Percentiles rank a stretch among this genome's conserved stretches.
These are phyloP conservation scores for Hymenoscyphus fructigenus DNA, from an alignment of 2,329 filamentous ascomycete species.

Conservation along the genomic window DNA sequence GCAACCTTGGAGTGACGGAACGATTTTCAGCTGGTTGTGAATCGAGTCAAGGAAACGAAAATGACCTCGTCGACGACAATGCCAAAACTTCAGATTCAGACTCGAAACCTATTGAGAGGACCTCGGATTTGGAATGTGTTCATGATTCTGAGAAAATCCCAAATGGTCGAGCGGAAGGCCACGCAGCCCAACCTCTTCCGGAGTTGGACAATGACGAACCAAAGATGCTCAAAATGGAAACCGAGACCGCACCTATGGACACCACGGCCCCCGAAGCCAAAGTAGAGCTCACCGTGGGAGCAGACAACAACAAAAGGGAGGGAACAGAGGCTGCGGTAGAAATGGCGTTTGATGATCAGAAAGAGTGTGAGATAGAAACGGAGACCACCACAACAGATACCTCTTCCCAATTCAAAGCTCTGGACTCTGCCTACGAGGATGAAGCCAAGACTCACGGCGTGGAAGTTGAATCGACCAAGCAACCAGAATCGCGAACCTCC, in stretches of 20 bases:
- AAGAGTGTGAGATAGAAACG: background rate
- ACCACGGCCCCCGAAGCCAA: no score
- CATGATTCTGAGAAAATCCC: background rate
- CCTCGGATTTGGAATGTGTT: background rate
- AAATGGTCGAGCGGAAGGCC: background rate
- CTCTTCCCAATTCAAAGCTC: background rate
- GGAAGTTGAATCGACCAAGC: background rate
- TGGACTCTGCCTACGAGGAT: background rate
- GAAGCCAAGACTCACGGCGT: background rate
- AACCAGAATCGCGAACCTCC: background rate
- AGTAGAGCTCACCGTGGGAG: no score
- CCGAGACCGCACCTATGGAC: no score
- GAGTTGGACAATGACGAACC: background rate
- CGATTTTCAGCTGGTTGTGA: background rate
- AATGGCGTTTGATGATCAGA: no score
- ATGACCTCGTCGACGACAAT: background rate
- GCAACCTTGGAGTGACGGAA: background rate
- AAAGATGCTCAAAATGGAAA: background rate
- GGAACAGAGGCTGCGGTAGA: no score
- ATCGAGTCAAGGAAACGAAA: background rate
- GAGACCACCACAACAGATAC: background rate
- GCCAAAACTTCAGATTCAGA: background rate
- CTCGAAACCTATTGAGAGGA: background rate
- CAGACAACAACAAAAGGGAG: no score
- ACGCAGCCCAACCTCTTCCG: background rate